phyloP scores from a whole-genome alignment of 768 basidiomycete genomes.

The Lactarius hengduanensis region DNA sequence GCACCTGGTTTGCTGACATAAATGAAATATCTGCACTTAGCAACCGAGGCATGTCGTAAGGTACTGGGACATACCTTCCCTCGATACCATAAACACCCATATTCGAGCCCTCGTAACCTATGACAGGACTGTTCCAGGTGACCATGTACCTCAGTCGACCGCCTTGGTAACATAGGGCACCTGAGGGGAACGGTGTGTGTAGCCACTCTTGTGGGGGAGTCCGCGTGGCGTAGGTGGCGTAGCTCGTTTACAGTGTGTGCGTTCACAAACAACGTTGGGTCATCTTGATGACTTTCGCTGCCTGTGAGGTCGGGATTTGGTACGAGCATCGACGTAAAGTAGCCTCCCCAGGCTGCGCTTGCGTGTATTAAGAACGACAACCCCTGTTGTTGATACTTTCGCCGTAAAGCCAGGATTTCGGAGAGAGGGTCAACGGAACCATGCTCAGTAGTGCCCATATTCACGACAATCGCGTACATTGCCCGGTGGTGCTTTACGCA shows the following conservation, averaged over 20 bases:
- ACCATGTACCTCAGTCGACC: constrained; percentile 39
- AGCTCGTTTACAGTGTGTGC: constrained; percentile 37
- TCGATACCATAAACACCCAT: constrained; percentile 49
- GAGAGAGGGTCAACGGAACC: constrained; percentile 45
- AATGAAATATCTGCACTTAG: not conserved
- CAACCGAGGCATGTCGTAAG: not conserved
- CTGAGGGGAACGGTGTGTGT: constrained; percentile 45
- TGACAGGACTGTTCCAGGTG: constrained; percentile 39
- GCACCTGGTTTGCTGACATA: constrained; percentile 47
- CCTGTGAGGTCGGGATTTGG: constrained; percentile 13
- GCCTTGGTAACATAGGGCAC: constrained; percentile 43
- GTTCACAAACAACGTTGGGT: constrained; percentile 36
- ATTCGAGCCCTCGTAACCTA: constrained; percentile 34
- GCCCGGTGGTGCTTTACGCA: constrained; percentile 36
- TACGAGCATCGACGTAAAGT: constrained; percentile 40
- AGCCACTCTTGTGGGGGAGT: constrained; percentile 49
- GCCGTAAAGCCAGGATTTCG: constrained; percentile 39
- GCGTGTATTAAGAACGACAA: constrained; percentile 44
- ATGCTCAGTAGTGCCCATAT: constrained; percentile 46
- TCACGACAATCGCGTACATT: constrained; percentile 45
- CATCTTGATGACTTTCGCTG: constrained; percentile 6
- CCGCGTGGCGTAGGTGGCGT: constrained; percentile 31
- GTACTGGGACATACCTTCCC: constrained; percentile 41
- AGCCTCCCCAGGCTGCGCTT: constrained; percentile 50
- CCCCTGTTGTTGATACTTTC: constrained; percentile 36